phyloP scores from a whole-genome alignment of 768 basidiomycete species.

The Tylopilus cervinicoccineus region DNA sequence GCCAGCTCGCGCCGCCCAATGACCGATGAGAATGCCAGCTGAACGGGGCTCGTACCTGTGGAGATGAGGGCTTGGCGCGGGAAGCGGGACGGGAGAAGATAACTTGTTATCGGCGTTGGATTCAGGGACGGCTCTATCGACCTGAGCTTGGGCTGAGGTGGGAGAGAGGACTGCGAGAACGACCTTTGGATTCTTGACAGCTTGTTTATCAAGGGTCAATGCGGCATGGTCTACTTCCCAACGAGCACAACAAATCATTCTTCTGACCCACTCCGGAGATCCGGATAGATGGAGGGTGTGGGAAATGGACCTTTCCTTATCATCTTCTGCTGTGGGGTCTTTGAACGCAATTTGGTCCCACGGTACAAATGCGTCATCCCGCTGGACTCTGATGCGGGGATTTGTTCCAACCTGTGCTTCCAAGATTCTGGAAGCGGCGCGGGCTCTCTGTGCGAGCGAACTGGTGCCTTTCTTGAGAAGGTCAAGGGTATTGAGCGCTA shows the following conservation, averaged over 20 bases:
- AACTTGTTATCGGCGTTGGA: conserved; percentile 22
- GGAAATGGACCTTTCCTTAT: conserved; percentile 22
- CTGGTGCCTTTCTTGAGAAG: conserved; percentile 88
- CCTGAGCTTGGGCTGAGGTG: conserved; percentile 20
- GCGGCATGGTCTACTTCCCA: conserved; percentile 66
- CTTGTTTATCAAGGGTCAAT: conserved; percentile 23
- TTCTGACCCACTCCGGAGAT: conserved; percentile 81
- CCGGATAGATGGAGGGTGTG: conserved; percentile 27
- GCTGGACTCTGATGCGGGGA: conserved; percentile 75
- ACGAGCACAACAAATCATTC: conserved; percentile 77
- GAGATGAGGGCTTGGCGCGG: conserved; percentile 50
- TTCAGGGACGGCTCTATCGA: conserved; percentile 21
- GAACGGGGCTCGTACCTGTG: conserved; percentile 65
- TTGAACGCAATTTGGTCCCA: conserved; percentile 71
- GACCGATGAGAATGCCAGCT: conserved; percentile 54
- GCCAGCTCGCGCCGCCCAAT: conserved; percentile 66
- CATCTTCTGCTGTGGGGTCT: conserved; percentile 27
- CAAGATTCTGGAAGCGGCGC: conserved; percentile 82
- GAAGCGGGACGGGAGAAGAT: conserved; percentile 59
- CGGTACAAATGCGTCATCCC: conserved; percentile 75
- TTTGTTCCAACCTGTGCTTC: conserved; percentile 86
- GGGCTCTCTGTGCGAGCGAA: conserved; percentile 74
- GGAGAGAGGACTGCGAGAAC: conserved; percentile 56
- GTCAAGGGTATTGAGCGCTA: conserved; percentile 89
- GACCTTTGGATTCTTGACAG: conserved; percentile 41